Conservation (phyloP, 495 filamentous ascomycete species). For the Xylaria acuta region DNA sequence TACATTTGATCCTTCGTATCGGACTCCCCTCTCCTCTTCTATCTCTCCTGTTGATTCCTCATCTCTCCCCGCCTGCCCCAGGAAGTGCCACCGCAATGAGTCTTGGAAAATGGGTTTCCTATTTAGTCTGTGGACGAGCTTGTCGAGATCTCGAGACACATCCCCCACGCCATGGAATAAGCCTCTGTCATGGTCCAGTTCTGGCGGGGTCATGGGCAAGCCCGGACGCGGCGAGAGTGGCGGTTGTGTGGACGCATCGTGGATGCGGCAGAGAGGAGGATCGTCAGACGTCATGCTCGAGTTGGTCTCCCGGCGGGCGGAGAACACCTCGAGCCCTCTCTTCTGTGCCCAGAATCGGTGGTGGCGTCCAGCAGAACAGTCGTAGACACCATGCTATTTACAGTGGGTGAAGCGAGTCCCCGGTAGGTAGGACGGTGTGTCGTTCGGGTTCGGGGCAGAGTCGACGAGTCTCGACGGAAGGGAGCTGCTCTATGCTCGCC, state of each 20-base stretch:
- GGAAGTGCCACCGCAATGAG: slow-evolving; percentile 14
- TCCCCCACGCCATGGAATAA: not conserved
- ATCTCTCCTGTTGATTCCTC: slow-evolving; percentile 1
- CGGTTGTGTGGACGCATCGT: slow-evolving; percentile 6
- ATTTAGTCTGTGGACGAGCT: slow-evolving; percentile 45
- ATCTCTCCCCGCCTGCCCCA: not conserved
- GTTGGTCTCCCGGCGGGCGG: slow-evolving; percentile 11
- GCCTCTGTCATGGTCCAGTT: slow-evolving; percentile 14
- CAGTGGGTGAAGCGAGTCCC: not conserved
- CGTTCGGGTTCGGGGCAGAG: not conserved
- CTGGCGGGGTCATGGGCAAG: slow-evolving; percentile 11
- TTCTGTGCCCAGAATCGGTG: slow-evolving; percentile 17
- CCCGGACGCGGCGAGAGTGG: not conserved
- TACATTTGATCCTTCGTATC: slow-evolving; percentile 10
- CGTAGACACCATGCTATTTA: slow-evolving; percentile 4
- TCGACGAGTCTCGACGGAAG: slow-evolving; percentile 2
- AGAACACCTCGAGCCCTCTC: slow-evolving; percentile 19
- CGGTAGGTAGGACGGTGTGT: not conserved
- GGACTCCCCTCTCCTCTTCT: not conserved
- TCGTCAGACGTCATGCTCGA: slow-evolving; percentile 25
- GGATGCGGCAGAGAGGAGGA: slow-evolving; percentile 6
- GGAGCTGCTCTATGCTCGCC: slow-evolving; percentile 4
- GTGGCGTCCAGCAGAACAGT: not conserved
- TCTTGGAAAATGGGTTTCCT: slow-evolving; percentile 42
- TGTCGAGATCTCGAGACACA: slow-evolving; percentile 26